Base-by-base conservation (phyloP, 2,329 filamentous ascomycete genomes). In the Apiospora saccharicola region DNA sequence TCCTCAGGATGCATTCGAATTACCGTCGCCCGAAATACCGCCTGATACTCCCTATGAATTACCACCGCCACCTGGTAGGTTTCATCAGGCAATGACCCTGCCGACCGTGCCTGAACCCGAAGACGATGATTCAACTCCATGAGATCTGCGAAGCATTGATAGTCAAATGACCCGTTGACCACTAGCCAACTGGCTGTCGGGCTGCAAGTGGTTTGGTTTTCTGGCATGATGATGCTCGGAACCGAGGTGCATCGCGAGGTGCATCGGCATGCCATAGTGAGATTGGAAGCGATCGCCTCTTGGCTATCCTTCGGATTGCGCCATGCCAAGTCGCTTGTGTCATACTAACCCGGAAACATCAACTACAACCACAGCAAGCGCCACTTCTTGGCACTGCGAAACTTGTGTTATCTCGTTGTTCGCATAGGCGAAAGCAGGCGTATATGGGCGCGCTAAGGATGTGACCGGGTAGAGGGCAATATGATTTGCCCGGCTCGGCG, bases 21-120 rank as follows among this genome's bases (percentile, higher is more conserved):
- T 87, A 13, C 84, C 85, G 6, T 86, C 86, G 51, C 85, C 85
- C 19, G 82, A 86, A 70, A 83, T 87, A n/a, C 78, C 78, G 43
- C 79, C 84, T 1, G 73, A 75, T 13, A 75, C 78, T 26, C 73
- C 74, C 22, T 74, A 72, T 10, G 78, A 79, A 49, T 71, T 76
- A 10, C 67, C 72, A 5, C 72, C 71, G 7, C 72, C 72, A 3
- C 71, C 74, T 0, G 67, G 72, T 8, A 70, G 73, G 1, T 75
- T 75, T 22, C 70, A 70, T 22, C 41, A 49, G 12, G 70, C 71
- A 8, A 46, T 24, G 44, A 2, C 26, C n/a, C 70, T 71, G 13
- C 70, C 69, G 22, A 57, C 70, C 4, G 68, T 74, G 22, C 70
- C 72, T 10, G 71, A 73, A 49, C 70, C 69, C 34, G 72, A 75